A percentile compares a stretch with the other conserved stretches of the same genome.
Evolutionary conservation across 148 eudicot species (phyloP).

Genomic region (Persicaria maculosa): DNA sequence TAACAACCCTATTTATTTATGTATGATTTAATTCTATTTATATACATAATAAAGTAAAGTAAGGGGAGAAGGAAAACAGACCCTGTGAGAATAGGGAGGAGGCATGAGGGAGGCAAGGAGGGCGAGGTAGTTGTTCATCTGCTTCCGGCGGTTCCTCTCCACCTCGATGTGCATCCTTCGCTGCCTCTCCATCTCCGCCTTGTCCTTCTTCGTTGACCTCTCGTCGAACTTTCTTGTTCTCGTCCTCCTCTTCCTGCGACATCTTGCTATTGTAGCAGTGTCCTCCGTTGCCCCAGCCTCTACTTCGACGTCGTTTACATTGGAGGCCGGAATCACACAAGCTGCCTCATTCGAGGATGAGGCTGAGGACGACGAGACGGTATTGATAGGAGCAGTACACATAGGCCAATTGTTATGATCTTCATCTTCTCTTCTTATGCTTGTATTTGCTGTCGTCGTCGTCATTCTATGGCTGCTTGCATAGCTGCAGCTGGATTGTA

Average conservation of each 20-base stretch:
- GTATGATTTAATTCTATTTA: too few relatives aligned
- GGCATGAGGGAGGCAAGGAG: conserved; percentile 56
- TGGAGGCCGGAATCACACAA: neutral
- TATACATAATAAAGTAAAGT: too few relatives aligned
- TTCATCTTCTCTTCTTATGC: neutral
- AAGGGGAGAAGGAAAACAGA: conserved; percentile 10
- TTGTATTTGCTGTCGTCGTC: too few relatives aligned
- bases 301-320: too few relatives aligned
- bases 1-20: too few relatives aligned
- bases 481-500: conserved; percentile 4
- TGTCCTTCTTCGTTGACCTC: conserved; percentile 29
- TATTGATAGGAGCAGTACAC: neutral
- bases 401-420: neutral
- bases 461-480: neutral
- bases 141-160: conserved; percentile 48
- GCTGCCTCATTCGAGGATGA: neutral
- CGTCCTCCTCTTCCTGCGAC: conserved; percentile 12
- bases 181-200: conserved; percentile 51
- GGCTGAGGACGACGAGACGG: neutral
- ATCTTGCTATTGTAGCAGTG: neutral
- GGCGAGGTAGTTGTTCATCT: conserved; percentile 52
- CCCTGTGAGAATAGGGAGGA: conserved; percentile 46
- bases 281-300: neutral
- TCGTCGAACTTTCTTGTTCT: neutral
- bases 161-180: conserved; percentile 56